Conservation (phyloP, 2,329 filamentous ascomycete species). For the Alternaria gansuensis region DNA sequence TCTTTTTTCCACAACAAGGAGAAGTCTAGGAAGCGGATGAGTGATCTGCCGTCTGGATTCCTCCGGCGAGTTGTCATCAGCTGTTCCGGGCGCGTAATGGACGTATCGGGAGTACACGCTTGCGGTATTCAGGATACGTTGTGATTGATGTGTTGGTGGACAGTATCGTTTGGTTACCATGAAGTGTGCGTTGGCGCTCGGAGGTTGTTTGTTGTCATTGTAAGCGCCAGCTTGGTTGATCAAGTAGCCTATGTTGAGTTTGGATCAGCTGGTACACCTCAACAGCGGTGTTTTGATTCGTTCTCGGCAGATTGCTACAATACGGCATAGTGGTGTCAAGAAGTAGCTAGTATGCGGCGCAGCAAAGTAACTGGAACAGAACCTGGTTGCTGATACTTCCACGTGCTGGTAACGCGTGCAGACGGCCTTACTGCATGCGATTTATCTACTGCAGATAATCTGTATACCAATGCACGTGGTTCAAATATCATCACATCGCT, state of each 20-base stretch:
- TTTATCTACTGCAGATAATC: not conserved
- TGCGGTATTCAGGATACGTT: not conserved
- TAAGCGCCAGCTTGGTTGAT: not conserved
- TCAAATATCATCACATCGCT: not conserved
- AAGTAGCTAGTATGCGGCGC: not conserved
- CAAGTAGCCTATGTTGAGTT: not conserved
- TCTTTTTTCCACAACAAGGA: conserved; percentile 2
- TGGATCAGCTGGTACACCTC: not conserved
- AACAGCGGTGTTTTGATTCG: not conserved
- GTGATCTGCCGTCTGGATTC: not conserved
- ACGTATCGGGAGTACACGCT: conserved; percentile 1
- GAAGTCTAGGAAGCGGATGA: not conserved
- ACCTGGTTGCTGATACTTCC: conserved; percentile 8
- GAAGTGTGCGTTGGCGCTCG: conserved; percentile 8
- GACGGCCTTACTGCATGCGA: not conserved
- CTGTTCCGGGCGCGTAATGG: conserved; percentile 2
- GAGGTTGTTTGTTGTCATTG: conserved; percentile 1
- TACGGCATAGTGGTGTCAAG: conserved; percentile 10
- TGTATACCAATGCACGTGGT: not conserved
- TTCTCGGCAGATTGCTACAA: conserved; percentile 1
- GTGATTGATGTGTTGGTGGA: not conserved
- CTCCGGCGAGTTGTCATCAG: not conserved
- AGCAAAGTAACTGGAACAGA: not conserved
- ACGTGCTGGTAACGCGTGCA: conserved; percentile 4
- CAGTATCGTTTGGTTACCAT: conserved; percentile 2